Evolutionary conservation across 2,329 filamentous ascomycete species (phyloP).

Genomic region (Cadophora luteo-olivacea): DNA sequence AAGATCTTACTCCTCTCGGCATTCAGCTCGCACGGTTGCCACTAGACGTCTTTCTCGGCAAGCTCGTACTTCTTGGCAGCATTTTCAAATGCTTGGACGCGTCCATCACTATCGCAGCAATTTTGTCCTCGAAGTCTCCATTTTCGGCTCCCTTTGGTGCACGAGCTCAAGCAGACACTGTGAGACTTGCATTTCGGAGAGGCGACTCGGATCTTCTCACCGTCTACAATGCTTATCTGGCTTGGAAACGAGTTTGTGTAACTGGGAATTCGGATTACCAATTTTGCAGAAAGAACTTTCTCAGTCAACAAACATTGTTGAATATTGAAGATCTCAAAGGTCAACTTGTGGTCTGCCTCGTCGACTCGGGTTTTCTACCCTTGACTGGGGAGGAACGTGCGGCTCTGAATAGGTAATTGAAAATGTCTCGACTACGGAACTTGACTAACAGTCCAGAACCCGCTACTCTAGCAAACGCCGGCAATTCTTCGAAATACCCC

Average conservation of each 20-base stretch:
- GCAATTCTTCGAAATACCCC: conserved; percentile 81
- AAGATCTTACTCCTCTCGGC: conserved; percentile 87
- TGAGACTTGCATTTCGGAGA: conserved; percentile 78
- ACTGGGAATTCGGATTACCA: conserved; percentile 76
- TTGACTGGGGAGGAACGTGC: conserved; percentile 76
- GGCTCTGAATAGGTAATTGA: conserved; percentile 61
- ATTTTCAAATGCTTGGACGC: conserved; percentile 93
- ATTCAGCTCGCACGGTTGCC: conserved; percentile 87
- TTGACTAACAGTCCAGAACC: conserved; percentile 44
- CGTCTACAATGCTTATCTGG: conserved; percentile 88
- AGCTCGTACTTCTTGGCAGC: conserved; percentile 84
- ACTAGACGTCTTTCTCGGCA: conserved; percentile 92
- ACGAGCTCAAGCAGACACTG: conserved; percentile 80
- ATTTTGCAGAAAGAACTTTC: conserved; percentile 94
- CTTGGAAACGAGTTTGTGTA: conserved; percentile 85
- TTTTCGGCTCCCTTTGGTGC: conserved; percentile 89
- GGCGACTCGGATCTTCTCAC: conserved; percentile 93
- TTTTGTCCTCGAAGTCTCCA: conserved; percentile 92
- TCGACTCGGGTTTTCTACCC: conserved; percentile 82
- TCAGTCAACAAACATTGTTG: conserved; percentile 84
- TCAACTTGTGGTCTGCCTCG: conserved; percentile 83
- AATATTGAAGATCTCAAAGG: conserved; percentile 97
- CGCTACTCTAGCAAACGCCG: conserved; percentile 71
- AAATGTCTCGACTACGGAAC: conserved; percentile 43
- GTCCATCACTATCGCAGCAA: conserved; percentile 88